Evolutionary conservation across 352 stramenopile species (phyloP).

Genomic region (Pythium rishiriense): DNA sequence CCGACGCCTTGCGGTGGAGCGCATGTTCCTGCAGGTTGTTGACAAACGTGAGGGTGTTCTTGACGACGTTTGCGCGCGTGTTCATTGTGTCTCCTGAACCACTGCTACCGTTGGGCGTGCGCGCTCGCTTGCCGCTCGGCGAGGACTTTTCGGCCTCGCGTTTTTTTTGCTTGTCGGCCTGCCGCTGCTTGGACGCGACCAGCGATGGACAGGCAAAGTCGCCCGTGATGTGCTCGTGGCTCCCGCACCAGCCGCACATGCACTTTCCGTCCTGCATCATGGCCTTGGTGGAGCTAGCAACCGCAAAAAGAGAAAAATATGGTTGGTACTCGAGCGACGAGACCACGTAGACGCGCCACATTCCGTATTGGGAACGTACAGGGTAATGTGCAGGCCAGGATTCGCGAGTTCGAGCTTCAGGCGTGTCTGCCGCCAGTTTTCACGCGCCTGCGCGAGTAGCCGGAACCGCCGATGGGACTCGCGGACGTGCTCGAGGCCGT

Average conservation of each 20-base stretch:
- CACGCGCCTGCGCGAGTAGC: slow-evolving; percentile 58
- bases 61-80: slow-evolving; percentile 41
- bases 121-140: slow-evolving; percentile 11
- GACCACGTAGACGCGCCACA: no score
- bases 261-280: slow-evolving; percentile 88
- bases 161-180: slow-evolving; percentile 54
- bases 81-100: slow-evolving; percentile 33
- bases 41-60: slow-evolving; percentile 50
- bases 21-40: slow-evolving; percentile 28
- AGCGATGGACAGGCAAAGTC: slow-evolving; percentile 44
- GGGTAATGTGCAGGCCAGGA: slow-evolving; percentile 61
- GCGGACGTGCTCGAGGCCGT: slow-evolving; percentile 65
- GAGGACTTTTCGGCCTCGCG: slow-evolving; percentile 22
- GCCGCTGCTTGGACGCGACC: slow-evolving; percentile 55
- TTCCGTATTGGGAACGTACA: no score
- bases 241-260: slow-evolving; percentile 80
- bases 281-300: slow-evolving; percentile 73
- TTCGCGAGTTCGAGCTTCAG: slow-evolving; percentile 74
- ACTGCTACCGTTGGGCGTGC: neutral
- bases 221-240: slow-evolving; percentile 69
- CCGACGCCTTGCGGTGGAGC: slow-evolving; percentile 17
- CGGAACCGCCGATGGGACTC: slow-evolving; percentile 57
- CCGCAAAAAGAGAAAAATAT: no score
- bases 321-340: no score
- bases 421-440: slow-evolving; percentile 77